Percentiles rank a stretch among this genome's conserved stretches.
These are phyloP conservation scores for Niebla homalea DNA, from an alignment of 495 filamentous ascomycete genomes.

Conservation along the genomic window DNA sequence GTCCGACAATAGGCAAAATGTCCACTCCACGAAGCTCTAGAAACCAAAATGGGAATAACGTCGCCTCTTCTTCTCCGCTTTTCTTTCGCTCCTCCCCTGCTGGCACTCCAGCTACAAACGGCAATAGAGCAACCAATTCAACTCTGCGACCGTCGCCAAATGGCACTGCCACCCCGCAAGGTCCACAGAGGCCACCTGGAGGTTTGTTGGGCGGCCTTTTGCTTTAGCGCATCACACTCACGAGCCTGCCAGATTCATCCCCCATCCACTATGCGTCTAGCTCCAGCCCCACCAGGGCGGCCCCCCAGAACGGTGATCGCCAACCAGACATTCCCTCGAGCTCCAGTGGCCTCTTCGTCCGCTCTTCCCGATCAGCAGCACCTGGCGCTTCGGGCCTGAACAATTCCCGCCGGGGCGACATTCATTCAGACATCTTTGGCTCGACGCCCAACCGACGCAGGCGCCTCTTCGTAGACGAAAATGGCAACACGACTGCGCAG, in stretches of 20 bases:
- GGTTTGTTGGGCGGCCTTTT: neutral
- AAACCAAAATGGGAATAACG: constrained; percentile 14
- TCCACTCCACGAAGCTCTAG: neutral
- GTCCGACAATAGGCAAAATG: neutral
- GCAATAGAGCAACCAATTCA: constrained; percentile 50
- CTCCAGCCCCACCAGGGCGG: constrained; percentile 57
- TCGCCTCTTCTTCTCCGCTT: constrained; percentile 62
- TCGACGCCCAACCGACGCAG: constrained; percentile 49
- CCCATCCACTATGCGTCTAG: constrained; percentile 80
- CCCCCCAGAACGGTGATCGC: constrained; percentile 31
- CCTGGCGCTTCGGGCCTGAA: constrained; percentile 32
- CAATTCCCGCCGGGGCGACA: constrained; percentile 59
- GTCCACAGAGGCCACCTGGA: constrained; percentile 6
- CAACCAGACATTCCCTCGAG: constrained; percentile 59
- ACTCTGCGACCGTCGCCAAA: constrained; percentile 47
- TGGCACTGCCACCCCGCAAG: constrained; percentile 63
- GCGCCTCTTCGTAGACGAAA: constrained; percentile 69
- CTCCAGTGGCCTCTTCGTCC: constrained; percentile 77
- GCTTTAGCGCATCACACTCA: neutral
- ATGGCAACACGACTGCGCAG: constrained; percentile 54
- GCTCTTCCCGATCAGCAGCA: constrained; percentile 41
- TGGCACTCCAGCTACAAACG: constrained; percentile 40
- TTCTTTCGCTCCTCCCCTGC: constrained; percentile 69
- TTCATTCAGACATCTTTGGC: constrained; percentile 64
- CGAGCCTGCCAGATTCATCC: constrained; percentile 54